Conservation (phyloP, 345 rosid species). For the Salix viminalis region DNA sequence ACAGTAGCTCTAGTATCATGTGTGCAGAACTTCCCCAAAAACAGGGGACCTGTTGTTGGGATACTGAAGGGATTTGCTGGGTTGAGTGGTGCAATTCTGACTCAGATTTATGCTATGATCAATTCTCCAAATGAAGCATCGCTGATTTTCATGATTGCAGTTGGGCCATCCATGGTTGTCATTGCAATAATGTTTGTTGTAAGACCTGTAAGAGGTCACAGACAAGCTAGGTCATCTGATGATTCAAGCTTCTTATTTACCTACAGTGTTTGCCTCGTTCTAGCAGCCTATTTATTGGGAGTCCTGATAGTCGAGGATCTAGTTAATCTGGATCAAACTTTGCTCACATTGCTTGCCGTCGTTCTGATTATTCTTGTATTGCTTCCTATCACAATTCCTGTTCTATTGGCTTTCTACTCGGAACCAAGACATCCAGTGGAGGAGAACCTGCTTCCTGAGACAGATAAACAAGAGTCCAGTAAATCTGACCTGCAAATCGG, state of each 20-base stretch:
- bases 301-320: conserved; percentile 87
- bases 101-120: conserved; percentile 74
- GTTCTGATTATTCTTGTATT: conserved; percentile 59
- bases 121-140: conserved; percentile 73
- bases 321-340: conserved; percentile 45
- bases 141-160: conserved; percentile 95
- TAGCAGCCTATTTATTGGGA: conserved; percentile 87
- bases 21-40: conserved; percentile 94
- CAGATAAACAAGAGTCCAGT: conserved; percentile 50
- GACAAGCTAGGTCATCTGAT: conserved; percentile 69
- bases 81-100: conserved; percentile 84
- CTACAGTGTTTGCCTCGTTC: conserved; percentile 70
- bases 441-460: conserved; percentile 55
- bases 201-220: conserved; percentile 94
- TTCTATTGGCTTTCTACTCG: conserved; percentile 44
- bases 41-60: conserved; percentile 96
- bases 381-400: conserved; percentile 65
- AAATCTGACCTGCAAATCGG: conserved; percentile 28
- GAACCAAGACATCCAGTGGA: conserved; percentile 42
- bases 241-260: conserved; percentile 55
- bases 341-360: conserved; percentile 43
- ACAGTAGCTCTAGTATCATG: conserved; percentile 93
- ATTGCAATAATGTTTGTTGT: conserved; percentile 73
- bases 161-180: conserved; percentile 77
- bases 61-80: conserved; percentile 99